Base-by-base conservation (phyloP, 805 yeast genomes). In the Yamadazyma olivae region DNA sequence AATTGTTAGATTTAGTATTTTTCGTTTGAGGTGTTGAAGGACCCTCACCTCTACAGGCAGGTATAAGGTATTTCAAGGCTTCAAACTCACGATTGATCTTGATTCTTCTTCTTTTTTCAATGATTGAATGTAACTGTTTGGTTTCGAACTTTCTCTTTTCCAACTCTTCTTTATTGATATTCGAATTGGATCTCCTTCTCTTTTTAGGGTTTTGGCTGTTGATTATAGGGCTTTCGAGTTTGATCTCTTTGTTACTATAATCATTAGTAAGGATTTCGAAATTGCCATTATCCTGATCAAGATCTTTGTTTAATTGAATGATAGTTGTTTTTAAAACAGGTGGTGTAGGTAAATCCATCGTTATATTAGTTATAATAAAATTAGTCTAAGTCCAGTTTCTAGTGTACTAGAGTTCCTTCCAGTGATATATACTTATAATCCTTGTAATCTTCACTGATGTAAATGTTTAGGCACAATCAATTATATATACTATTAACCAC, bases 41-140 rank as follows among this genome's bases (percentile, higher is more conserved):
- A 8, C 28, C 28, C 12, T 25, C 28, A 8, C 6, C 28, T 33
- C 89, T 65, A 54, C 95, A 85, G 9, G 91, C 89, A 1, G 95
- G 95, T 13, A 86, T 79, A 34, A 86, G 58, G 49, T 72, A 79
- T 53, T 85, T 83, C 45, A 86, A 70, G 1, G 90, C 87, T 53
- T 84, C 93, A 53, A 84, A 86, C 57, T 86, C 93, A 36, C 89
- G 66, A 56, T 86, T 86, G 69, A 86, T 83, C 52, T 83, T 83
- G 35, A 81, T 74, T 41, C 95, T 64, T 46, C 95, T 70, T 48
- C 85, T 75, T 50, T 86, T 82, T 56, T 86, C 95, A 40, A 86
- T 86, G 27, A 83, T 79, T 2, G 89, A 80, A 55, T 86, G 95
- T 26, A 66, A 54, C 46, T 67, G 72, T 40, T 66, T 67, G 1